A percentile compares a stretch with the other conserved stretches of the same genome.
Evolutionary conservation across 1,284 basidiomycete species (phyloP).

Genomic region (Ceratobasidium sp.): DNA sequence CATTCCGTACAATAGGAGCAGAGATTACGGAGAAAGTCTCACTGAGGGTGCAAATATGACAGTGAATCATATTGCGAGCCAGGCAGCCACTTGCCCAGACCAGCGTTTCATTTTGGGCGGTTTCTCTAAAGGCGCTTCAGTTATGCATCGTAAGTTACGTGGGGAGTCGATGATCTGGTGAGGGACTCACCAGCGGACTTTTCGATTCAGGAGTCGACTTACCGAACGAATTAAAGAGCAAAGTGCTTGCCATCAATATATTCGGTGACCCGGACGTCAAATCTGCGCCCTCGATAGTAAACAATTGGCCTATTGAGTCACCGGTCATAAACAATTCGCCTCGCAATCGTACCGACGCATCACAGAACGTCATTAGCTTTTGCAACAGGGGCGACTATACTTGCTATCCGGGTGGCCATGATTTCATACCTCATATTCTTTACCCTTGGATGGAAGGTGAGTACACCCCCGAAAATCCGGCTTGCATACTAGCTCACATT

Average conservation of each 20-base stretch:
- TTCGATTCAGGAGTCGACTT: background rate
- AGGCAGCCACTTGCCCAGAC: slow-evolving; percentile 12
- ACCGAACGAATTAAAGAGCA: background rate
- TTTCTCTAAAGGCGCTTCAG: slow-evolving; percentile 17
- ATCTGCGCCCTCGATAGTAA: background rate
- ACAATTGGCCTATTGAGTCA: slow-evolving; percentile 12
- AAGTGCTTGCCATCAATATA: background rate
- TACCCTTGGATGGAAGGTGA: slow-evolving; percentile 25
- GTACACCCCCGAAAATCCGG: background rate
- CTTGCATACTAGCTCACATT: background rate
- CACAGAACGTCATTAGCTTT: background rate
- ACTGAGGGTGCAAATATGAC: background rate
- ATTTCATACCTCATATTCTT: slow-evolving; percentile 1
- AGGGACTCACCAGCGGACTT: background rate
- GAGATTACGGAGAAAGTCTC: background rate
- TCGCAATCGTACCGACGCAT: background rate
- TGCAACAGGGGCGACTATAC: slow-evolving; percentile 16
- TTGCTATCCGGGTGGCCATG: background rate
- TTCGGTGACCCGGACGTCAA: slow-evolving; percentile 15
- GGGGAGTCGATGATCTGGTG: background rate
- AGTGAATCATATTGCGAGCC: background rate
- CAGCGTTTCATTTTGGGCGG: slow-evolving; percentile 13
- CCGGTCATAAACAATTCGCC: slow-evolving; percentile 3
- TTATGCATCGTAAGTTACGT: background rate
- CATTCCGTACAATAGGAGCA: slow-evolving; percentile 12